Evolutionary conservation across 345 rosid species (phyloP), one percentile per base, ranked within the genome.

Genomic region (Raphanus raphanistrum): DNA sequence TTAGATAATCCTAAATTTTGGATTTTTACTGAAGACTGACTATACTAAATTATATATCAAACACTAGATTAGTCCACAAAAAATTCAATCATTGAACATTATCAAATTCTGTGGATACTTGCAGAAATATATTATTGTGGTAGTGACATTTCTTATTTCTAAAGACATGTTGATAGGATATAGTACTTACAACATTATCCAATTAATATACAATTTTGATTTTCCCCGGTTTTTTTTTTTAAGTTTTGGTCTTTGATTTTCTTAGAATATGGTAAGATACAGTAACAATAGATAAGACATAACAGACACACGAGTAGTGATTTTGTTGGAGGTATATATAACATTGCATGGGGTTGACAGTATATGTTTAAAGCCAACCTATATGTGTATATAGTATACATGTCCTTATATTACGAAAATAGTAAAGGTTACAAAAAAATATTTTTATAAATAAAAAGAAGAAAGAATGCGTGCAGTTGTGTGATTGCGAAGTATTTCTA

Each of bases 401-500:
- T 52, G 17, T 63, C 48, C 57, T 68, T 68, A 31, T 45, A 43
- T 65, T 43, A 41, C 1, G 72, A 55, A 5, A 65, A 57, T 45
- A 59, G 25, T 21, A 43, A 43, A 12, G 15, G 50, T 29, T 48
- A 12, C 2, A 77, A 78, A 78, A 25, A 65, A 78, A 5, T 4
- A 9, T 12, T 12, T 45, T 9, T 41, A 0, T 12, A 45, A 45
- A 45, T 13, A 45, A 45, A 45, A 48, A 2, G n/a, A 48, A 5
- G n/a, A 4, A 48, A 72, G 15, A 72, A 62, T 73, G 74, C 75
- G 69, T 79, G 82, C 74, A 79, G 52, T 62, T 62, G 66, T 68
- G 78, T 79, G 78, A 68, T 68, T 35, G 74, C 41, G 75, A 73
- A 68, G 65, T 81, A 48, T 48, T 78, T 84, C 92, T 76, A 74